Percentiles rank a stretch among this genome's conserved stretches.
phyloP scores from a whole-genome alignment of 208 protist genomes.

The Trypanosoma caninum region DNA sequence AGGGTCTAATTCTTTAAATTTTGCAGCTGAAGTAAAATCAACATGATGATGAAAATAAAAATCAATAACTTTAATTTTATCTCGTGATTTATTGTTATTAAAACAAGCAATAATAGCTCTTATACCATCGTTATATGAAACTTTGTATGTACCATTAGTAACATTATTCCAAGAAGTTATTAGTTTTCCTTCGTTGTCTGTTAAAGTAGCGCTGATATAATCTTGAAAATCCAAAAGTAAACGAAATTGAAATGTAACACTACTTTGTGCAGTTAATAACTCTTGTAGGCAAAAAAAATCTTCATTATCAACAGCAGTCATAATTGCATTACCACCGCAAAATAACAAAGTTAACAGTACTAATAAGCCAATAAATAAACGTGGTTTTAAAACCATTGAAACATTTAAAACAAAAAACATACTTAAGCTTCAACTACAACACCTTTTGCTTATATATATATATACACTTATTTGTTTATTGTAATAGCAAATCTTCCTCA shows the following conservation, averaged over 20 bases:
- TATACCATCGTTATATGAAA: constrained; percentile 18
- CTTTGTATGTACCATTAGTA: constrained; percentile 29
- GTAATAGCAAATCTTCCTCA: too few species aligned
- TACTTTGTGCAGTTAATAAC: constrained; percentile 16
- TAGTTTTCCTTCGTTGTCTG: constrained; percentile 17
- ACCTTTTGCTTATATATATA: too few species aligned
- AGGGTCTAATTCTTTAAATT: constrained; percentile 46
- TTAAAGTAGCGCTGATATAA: constrained; percentile 26
- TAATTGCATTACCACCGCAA: constrained; percentile 8
- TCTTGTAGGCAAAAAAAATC: constrained; percentile 36
- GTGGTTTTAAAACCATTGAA: too few species aligned
- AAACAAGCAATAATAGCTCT: constrained; percentile 34
- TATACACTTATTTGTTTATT: too few species aligned
- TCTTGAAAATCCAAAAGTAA: constrained; percentile 19
- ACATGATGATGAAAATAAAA: constrained; percentile 48
- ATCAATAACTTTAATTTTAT: constrained; percentile 32
- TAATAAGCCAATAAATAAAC: too few species aligned
- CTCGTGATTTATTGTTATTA: constrained; percentile 45
- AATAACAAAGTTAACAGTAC: too few species aligned
- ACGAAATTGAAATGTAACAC: constrained; percentile 41
- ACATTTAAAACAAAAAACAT: too few species aligned
- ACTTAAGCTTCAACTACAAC: too few species aligned
- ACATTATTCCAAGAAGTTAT: constrained; percentile 28
- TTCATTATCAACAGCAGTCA: constrained; percentile 14
- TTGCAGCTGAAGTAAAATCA: constrained; percentile 25